phyloP scores from a whole-genome alignment of 179 eudicot species.

The Monotropa hypopitys region DNA sequence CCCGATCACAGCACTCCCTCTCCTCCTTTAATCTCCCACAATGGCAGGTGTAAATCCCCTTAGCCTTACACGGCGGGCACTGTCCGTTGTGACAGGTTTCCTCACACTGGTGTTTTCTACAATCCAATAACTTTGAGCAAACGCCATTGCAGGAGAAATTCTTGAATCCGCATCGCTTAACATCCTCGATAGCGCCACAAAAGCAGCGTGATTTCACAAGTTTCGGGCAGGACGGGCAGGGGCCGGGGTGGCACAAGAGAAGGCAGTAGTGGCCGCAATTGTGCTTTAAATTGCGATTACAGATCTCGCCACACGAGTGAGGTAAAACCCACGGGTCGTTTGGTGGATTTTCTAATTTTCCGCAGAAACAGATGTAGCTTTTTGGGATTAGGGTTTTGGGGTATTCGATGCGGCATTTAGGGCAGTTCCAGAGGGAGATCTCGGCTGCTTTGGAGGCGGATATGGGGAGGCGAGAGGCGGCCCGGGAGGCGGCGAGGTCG shows the following conservation, averaged over 20 bases:
- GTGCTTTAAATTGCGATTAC: conserved; percentile 47
- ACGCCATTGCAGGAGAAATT: conserved; percentile 59
- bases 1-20: conserved; percentile 67
- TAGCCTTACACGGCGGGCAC: conserved; percentile 66
- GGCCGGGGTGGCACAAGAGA: conserved; percentile 87
- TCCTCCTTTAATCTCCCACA: conserved; percentile 66
- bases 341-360: conserved; percentile 54
- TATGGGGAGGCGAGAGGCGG: conserved; percentile 49
- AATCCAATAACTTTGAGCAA: conserved; percentile 46
- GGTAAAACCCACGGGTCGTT: conserved; percentile 91
- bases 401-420: conserved; percentile 75
- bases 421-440: conserved; percentile 60
- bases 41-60: conserved; percentile 51
- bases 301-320: conserved; percentile 90
- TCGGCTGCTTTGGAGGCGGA: conserved; percentile 32
- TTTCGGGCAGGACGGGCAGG: conserved; percentile 92
- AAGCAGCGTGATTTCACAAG: conserved; percentile 57
- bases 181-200: conserved; percentile 66
- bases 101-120: conserved; percentile 54
- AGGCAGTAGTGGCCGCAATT: conserved; percentile 81
- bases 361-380: conserved; percentile 68
- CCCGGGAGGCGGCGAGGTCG: conserved; percentile 46
- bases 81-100: conserved; percentile 77
- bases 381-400: conserved; percentile 55
- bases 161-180: conserved; percentile 82